These are phyloP conservation scores for Thamnidium elegans DNA, from an alignment of 192 early-diverging fungal genomes.

Conservation along the genomic window DNA sequence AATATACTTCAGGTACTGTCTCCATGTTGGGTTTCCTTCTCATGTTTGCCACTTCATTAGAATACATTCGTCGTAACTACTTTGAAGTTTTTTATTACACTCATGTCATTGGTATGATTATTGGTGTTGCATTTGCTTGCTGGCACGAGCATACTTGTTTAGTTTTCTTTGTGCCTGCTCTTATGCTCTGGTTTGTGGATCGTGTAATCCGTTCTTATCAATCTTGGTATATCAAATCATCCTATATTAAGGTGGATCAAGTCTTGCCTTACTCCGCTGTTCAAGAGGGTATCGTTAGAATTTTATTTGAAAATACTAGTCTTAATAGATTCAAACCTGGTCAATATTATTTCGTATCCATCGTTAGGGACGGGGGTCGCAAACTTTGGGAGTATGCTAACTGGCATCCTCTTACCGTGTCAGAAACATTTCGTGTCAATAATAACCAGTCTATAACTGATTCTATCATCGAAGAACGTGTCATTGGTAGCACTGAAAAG, in stretches of 20 bases:
- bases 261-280: conserved; percentile 8
- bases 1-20: conserved; percentile 30
- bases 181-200: conserved; percentile 36
- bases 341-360: conserved; percentile 44
- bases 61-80: conserved; percentile 34
- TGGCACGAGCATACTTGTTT: conserved; percentile 32
- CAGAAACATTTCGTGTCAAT: conserved; percentile 23
- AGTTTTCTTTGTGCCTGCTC: conserved; percentile 20
- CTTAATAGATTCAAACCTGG: conserved; percentile 30
- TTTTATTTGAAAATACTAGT: conserved; percentile 18
- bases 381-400: conserved; percentile 20
- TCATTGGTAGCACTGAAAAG: background rate
- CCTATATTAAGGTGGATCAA: background rate
- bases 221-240: conserved; percentile 18
- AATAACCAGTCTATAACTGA: background rate
- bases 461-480: conserved; percentile 4
- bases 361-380: conserved; percentile 15
- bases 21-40: conserved; percentile 25
- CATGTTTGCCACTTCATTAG: conserved; percentile 26
- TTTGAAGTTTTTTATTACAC: conserved; percentile 45
- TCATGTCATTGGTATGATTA: conserved; percentile 38
- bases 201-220: conserved; percentile 30
- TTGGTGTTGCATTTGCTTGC: conserved; percentile 27
- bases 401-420: conserved; percentile 40
- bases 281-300: conserved; percentile 27